These are phyloP conservation scores for Hordeum pubiflorum DNA, from an alignment of 202 grass and related monocot genomes.

Conservation along the genomic window DNA sequence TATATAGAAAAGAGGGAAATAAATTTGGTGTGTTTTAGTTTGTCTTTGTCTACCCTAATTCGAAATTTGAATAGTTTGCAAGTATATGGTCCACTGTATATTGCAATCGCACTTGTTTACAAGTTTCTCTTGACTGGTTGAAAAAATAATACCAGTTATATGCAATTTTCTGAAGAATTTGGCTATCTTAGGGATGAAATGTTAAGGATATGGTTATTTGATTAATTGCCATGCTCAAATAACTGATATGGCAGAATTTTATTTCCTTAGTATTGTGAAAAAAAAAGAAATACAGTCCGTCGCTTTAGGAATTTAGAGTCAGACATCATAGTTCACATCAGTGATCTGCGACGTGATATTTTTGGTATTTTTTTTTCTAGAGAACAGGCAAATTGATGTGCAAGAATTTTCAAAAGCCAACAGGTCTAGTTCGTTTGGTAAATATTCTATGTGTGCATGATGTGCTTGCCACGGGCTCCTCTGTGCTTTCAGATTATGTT, in stretches of 20 bases:
- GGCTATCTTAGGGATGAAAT: background rate
- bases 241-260: background rate
- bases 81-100: background rate
- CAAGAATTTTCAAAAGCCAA: background rate
- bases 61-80: background rate
- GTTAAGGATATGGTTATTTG: background rate
- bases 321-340: background rate
- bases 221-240: background rate
- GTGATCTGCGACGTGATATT: background rate
- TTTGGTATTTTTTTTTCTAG: background rate
- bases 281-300: background rate
- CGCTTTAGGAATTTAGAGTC: background rate
- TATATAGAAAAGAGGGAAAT: background rate
- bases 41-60: background rate
- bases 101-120: background rate
- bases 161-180: background rate
- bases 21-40: background rate
- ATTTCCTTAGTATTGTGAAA: background rate
- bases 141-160: background rate
- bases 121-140: background rate
- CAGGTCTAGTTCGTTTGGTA: background rate
- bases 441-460: background rate
- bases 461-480: background rate
- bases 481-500: background rate
- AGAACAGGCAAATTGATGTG: background rate